Percentiles rank a stretch among this genome's conserved stretches.
These are phyloP conservation scores for Lasiosphaeris hirsuta DNA, from an alignment of 495 filamentous ascomycete genomes.

Conservation along the genomic window DNA sequence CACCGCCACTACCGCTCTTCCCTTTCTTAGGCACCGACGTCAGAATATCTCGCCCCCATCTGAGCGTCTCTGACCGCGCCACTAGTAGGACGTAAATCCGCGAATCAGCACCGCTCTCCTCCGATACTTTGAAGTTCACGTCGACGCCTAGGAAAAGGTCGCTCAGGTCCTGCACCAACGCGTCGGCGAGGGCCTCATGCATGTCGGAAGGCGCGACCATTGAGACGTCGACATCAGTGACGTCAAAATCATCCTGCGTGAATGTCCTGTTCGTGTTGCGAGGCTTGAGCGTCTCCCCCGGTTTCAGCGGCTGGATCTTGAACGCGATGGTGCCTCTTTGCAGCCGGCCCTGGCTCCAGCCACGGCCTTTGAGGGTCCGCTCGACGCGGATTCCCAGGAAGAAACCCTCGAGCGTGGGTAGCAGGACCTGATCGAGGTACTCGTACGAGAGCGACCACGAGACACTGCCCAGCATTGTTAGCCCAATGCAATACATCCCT, in stretches of 20 bases:
- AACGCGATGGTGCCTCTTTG: constrained; percentile 59
- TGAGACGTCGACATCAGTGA: constrained; percentile 60
- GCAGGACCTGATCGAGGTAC: constrained; percentile 71
- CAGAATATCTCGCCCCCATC: constrained; percentile 66
- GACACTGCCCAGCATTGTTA: constrained; percentile 26
- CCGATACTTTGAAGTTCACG: constrained; percentile 45
- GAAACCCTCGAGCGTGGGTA: constrained; percentile 62
- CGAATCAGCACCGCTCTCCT: constrained; percentile 58
- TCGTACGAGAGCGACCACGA: constrained; percentile 70
- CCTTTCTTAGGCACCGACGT: constrained; percentile 46
- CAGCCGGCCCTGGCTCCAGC: constrained; percentile 63
- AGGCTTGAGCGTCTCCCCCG: constrained; percentile 42
- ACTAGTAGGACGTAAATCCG: constrained; percentile 72
- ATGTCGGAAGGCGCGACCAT: constrained; percentile 49
- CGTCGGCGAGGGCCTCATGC: constrained; percentile 38
- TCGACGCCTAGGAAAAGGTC: constrained; percentile 45
- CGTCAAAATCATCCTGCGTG: constrained; percentile 25
- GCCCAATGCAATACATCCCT: too few species aligned
- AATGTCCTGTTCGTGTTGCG: constrained; percentile 4
- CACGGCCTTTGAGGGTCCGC: constrained; percentile 54
- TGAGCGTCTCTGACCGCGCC: constrained; percentile 58
- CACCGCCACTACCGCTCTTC: constrained; percentile 34
- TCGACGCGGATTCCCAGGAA: constrained; percentile 60
- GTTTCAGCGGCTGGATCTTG: constrained; percentile 50
- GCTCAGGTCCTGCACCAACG: constrained; percentile 35